phyloP scores from a whole-genome alignment of 2,329 filamentous ascomycete species.

The Aspergillus hiratsukae region DNA sequence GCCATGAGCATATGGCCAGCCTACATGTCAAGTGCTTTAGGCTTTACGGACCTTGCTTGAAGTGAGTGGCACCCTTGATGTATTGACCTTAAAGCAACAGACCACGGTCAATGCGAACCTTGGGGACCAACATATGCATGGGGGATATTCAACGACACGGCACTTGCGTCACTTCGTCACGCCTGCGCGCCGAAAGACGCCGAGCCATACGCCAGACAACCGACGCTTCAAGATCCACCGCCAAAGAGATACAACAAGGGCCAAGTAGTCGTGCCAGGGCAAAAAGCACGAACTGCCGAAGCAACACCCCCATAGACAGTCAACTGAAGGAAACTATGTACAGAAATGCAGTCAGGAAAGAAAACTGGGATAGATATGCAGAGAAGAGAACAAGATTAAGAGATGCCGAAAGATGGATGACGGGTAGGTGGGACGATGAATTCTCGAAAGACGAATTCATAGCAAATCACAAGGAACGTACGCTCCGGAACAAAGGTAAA shows the following conservation, averaged over 20 bases:
- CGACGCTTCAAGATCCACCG: conserved; percentile 5
- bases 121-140: conserved; percentile 4
- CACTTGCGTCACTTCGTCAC: conserved; percentile 16
- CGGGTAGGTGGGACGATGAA: conserved; percentile 5
- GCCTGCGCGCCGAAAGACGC: conserved; percentile 23
- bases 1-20: not conserved
- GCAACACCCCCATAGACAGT: conserved; percentile 10
- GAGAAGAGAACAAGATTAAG: conserved; percentile 1
- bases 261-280: not conserved
- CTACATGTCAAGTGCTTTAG: not conserved
- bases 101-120: not conserved
- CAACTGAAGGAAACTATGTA: conserved; percentile 24
- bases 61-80: not conserved
- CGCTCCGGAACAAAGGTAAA: not conserved
- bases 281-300: conserved; percentile 9
- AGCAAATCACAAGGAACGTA: not conserved
- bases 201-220: conserved; percentile 15
- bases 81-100: not conserved
- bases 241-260: conserved; percentile 6
- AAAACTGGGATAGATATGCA: conserved; percentile 1
- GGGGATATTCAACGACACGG: conserved; percentile 9
- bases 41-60: not conserved
- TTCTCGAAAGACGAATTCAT: conserved; percentile 7
- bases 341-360: conserved; percentile 13
- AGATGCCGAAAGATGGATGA: conserved; percentile 5